These are phyloP conservation scores for Climacium dendroides DNA, from an alignment of 225 moss, liverwort and hornwort genomes.

Conservation along the genomic window DNA sequence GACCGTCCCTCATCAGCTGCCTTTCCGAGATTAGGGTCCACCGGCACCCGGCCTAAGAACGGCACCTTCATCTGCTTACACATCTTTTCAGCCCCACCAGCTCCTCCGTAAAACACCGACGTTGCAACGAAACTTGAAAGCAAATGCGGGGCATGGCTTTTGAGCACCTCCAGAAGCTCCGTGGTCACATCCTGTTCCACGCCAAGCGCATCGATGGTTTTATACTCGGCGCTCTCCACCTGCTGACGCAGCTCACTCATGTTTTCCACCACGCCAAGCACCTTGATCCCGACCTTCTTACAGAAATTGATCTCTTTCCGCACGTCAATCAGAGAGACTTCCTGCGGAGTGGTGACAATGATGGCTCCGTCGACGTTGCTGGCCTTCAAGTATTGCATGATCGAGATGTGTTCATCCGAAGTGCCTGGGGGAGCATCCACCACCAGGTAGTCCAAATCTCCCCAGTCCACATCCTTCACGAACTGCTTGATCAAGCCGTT, in stretches of 20 bases:
- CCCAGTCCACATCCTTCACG: conserved; percentile 91
- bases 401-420: conserved; percentile 94
- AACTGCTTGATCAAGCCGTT: conserved; percentile 97
- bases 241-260: conserved; percentile 91
- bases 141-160: conserved; percentile 69
- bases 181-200: conserved; percentile 75
- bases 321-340: conserved; percentile 87
- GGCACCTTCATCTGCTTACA: conserved; percentile 88
- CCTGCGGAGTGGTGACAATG: conserved; percentile 84
- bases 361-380: conserved; percentile 82
- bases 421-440: conserved; percentile 97
- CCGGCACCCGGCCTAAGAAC: conserved; percentile 73
- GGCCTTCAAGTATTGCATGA: conserved; percentile 85
- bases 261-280: conserved; percentile 94
- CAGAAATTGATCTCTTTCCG: conserved; percentile 97
- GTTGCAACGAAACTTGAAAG: conserved; percentile 42
- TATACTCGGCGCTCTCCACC: conserved; percentile 55
- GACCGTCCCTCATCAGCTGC: conserved; percentile 93
- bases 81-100: conserved; percentile 91
- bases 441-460: conserved; percentile 82
- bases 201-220: conserved; percentile 33
- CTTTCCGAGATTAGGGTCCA: conserved; percentile 89
- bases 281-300: conserved; percentile 78
- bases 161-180: conserved; percentile 49
- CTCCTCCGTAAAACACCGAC: conserved; percentile 66